Conservation (phyloP, 345 rosid genomes). For the Leavenworthia alabamica region DNA sequence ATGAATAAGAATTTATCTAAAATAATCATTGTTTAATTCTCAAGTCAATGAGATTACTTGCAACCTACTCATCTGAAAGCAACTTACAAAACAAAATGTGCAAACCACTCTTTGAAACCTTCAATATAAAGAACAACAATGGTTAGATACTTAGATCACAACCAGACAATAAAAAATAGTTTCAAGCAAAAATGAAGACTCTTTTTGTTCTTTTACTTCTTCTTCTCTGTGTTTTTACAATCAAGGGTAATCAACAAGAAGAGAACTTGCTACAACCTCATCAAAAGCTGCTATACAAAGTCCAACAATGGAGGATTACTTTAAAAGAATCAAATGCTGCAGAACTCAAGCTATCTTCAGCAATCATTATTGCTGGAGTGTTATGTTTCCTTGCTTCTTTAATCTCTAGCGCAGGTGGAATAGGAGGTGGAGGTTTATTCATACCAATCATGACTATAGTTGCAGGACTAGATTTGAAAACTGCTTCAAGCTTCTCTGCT, state of each 20-base stretch:
- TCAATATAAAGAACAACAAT: slow-evolving; percentile 17
- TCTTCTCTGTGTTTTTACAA: neutral
- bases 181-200: slow-evolving; percentile 12
- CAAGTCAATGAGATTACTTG: slow-evolving; percentile 29
- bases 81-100: slow-evolving; percentile 26
- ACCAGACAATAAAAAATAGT: neutral
- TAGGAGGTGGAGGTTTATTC: slow-evolving; percentile 85
- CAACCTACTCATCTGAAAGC: slow-evolving; percentile 23
- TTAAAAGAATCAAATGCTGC: slow-evolving; percentile 24
- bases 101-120: slow-evolving; percentile 30
- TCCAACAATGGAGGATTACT: slow-evolving; percentile 36
- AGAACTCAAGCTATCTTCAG: slow-evolving; percentile 34
- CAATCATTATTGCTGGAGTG: slow-evolving; percentile 41
- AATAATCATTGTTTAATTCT: slow-evolving; percentile 13
- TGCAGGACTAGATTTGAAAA: slow-evolving; percentile 67
- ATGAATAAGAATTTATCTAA: slow-evolving; percentile 1
- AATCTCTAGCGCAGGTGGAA: slow-evolving; percentile 90
- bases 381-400: slow-evolving; percentile 65
- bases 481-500: slow-evolving; percentile 77
- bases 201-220: slow-evolving; percentile 10
- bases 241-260: slow-evolving; percentile 6
- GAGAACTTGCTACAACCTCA: neutral
- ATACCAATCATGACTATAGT: slow-evolving; percentile 67
- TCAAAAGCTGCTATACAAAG: slow-evolving; percentile 20
- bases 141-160: too few species aligned